Evolutionary conservation across 2,329 filamentous ascomycete genomes (phyloP).

Genomic region (Periconia macrospinosa): DNA sequence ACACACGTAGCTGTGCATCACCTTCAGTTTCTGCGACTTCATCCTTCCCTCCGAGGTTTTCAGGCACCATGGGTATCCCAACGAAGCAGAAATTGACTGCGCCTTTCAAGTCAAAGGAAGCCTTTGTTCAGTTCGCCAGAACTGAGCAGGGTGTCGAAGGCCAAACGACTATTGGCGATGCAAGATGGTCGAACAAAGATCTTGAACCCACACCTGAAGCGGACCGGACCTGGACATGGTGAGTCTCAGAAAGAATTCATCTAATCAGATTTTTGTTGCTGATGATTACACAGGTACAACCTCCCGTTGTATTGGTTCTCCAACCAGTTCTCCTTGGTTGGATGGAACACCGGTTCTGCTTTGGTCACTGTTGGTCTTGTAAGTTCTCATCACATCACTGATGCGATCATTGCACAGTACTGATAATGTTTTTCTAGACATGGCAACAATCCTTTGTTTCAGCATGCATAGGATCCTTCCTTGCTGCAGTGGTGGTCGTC

Average conservation of each 20-base stretch:
- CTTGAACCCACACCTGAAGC: constrained; percentile 23
- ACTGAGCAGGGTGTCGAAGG: constrained; percentile 15
- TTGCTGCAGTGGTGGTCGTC: constrained; percentile 23
- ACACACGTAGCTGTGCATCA: background rate
- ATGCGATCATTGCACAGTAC: background rate
- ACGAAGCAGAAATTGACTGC: constrained; percentile 4
- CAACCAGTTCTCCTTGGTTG: background rate
- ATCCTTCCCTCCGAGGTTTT: background rate
- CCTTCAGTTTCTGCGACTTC: background rate
- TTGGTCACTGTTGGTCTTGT: constrained; percentile 5
- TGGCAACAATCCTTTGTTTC: constrained; percentile 28
- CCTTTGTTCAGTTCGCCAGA: constrained; percentile 17
- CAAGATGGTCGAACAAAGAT: constrained; percentile 27
- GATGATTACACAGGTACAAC: constrained; percentile 4
- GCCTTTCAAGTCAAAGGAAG: constrained; percentile 20
- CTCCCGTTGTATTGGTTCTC: constrained; percentile 16
- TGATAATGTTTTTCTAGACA: constrained; percentile 5
- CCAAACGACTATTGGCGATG: constrained; percentile 13
- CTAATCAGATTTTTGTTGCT: background rate
- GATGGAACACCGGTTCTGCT: constrained; percentile 6
- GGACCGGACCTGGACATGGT: constrained; percentile 28
- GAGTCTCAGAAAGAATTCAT: background rate
- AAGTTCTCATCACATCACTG: background rate
- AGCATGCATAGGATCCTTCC: constrained; percentile 23
- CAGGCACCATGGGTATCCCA: background rate